Conservation (phyloP, 2,329 filamentous ascomycete species). For the Botrytis deweyae region DNA sequence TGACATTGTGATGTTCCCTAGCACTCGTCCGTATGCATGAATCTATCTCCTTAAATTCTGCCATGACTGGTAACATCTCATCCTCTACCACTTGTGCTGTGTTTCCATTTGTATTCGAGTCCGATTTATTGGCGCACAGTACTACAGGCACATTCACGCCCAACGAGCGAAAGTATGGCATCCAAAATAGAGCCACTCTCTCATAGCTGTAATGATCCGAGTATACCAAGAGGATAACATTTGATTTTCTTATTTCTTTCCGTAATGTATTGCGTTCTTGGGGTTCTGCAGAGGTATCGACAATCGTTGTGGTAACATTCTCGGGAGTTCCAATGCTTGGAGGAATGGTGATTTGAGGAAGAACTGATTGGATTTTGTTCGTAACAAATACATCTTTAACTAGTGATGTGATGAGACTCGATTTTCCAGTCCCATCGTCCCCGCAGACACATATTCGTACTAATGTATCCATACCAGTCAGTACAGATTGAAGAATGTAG, state of each 20-base stretch:
- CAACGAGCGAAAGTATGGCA: slow-evolving; percentile 94
- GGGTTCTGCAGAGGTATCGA: slow-evolving; percentile 93
- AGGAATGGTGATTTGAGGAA: slow-evolving; percentile 93
- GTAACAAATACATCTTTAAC: slow-evolving; percentile 97
- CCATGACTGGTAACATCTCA: slow-evolving; percentile 98
- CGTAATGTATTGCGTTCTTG: slow-evolving; percentile 88
- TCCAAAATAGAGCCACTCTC: slow-evolving; percentile 93
- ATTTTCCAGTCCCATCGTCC: slow-evolving; percentile 94
- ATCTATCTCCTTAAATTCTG: slow-evolving; percentile 97
- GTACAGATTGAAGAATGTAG: neutral
- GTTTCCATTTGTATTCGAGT: slow-evolving; percentile 71
- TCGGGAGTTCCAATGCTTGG: slow-evolving; percentile 91
- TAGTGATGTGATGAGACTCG: slow-evolving; percentile 87
- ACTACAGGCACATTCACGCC: slow-evolving; percentile 99
- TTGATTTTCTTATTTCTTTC: slow-evolving; percentile 94
- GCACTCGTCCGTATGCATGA: slow-evolving; percentile 95
- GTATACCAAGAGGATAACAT: slow-evolving; percentile 95
- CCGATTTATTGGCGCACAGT: slow-evolving; percentile 96
- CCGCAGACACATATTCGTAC: slow-evolving; percentile 96
- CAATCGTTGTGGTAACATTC: slow-evolving; percentile 95
- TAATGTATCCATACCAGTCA: slow-evolving; percentile 31
- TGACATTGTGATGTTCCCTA: slow-evolving; percentile 87
- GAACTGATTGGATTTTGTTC: slow-evolving; percentile 90
- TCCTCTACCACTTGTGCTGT: slow-evolving; percentile 88
- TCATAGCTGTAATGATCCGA: slow-evolving; percentile 99